Evolutionary conservation across 176 grass and related monocot genomes (phyloP).

Genomic region (Areca catechu): DNA sequence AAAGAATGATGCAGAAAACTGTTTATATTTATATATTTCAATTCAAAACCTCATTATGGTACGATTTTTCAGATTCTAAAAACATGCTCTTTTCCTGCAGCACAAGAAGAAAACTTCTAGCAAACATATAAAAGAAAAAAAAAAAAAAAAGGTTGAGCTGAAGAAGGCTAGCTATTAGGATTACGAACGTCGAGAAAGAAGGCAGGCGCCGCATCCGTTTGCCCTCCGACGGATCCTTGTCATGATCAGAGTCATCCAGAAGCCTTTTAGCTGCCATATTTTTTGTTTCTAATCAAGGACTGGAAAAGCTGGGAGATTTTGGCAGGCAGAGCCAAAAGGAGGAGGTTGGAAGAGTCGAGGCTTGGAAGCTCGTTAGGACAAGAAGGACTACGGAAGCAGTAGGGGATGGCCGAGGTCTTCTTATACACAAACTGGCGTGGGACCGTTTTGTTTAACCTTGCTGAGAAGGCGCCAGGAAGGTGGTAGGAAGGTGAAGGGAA

Average conservation of each 20-base stretch:
- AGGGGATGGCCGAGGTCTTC: not conserved
- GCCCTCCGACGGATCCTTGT: constrained; percentile 34
- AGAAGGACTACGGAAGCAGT: not conserved
- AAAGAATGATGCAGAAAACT: no score
- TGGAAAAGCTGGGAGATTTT: not conserved
- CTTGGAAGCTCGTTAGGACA: not conserved
- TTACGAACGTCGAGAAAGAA: constrained; percentile 68
- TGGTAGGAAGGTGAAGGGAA: constrained; percentile 23
- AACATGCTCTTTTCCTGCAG: no score
- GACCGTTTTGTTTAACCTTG: no score
- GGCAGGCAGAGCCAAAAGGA: no score
- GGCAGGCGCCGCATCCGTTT: constrained; percentile 49
- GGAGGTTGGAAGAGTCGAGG: not conserved
- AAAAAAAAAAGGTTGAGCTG: not conserved
- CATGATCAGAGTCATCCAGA: constrained; percentile 33
- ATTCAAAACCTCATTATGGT: no score
- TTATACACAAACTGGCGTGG: not conserved
- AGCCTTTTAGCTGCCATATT: constrained; percentile 60
- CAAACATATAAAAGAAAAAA: not conserved
- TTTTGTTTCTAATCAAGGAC: constrained; percentile 12
- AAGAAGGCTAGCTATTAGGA: not conserved
- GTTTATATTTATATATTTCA: no score
- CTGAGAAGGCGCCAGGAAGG: constrained; percentile 24
- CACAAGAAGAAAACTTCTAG: not conserved
- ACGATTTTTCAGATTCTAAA: no score